Percentiles rank a stretch among this genome's conserved stretches.
Evolutionary conservation across 768 basidiomycete species (phyloP).

Genomic region (Boletus bicolor): DNA sequence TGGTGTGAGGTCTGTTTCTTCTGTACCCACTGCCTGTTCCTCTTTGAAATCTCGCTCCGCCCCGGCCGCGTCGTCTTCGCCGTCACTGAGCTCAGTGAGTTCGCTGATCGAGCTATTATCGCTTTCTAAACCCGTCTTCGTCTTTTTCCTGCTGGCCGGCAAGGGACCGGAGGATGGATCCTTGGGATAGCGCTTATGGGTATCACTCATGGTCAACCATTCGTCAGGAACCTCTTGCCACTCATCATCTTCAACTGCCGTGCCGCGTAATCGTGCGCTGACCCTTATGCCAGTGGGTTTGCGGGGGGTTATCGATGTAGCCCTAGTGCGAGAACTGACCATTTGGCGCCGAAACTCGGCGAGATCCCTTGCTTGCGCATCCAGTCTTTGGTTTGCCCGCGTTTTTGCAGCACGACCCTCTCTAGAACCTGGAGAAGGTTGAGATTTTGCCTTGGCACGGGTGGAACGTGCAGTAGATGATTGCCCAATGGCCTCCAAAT

Average conservation of each 20-base stretch:
- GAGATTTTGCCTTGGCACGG: conserved; percentile 14
- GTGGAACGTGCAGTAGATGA: conserved; percentile 11
- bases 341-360: conserved; percentile 57
- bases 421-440: conserved; percentile 34
- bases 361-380: conserved; percentile 65
- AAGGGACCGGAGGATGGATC: conserved; percentile 6
- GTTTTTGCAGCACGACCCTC: conserved; percentile 64
- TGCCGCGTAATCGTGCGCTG: conserved; percentile 63
- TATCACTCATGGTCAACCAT: conserved; percentile 43
- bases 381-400: conserved; percentile 66
- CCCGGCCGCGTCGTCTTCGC: conserved; percentile 29
- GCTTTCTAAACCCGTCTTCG: conserved; percentile 58
- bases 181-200: conserved; percentile 16
- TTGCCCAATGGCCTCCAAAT: neutral
- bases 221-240: conserved; percentile 82
- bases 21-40: neutral
- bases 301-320: conserved; percentile 23
- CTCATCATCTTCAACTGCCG: conserved; percentile 50
- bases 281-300: conserved; percentile 54
- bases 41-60: conserved; percentile 4
- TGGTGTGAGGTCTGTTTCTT: neutral
- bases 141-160: conserved; percentile 7
- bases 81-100: conserved; percentile 68
- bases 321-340: conserved; percentile 9
- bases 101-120: conserved; percentile 67